Base-by-base conservation (phyloP, 2,329 filamentous ascomycete genomes). In the Didymella arachidicola region DNA sequence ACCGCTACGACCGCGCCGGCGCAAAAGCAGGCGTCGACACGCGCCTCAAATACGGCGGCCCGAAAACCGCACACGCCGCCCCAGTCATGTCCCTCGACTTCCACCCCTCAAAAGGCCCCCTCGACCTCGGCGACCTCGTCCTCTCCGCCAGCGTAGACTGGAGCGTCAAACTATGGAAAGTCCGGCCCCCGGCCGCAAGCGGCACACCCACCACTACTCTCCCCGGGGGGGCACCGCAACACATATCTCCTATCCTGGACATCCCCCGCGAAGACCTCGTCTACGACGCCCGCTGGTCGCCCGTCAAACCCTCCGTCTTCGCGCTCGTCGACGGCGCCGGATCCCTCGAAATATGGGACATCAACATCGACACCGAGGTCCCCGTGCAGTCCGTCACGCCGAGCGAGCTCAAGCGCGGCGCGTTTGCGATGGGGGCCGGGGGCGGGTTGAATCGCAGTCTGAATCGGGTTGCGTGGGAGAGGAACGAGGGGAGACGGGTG, bases 51-150 rank as follows among this genome's bases (percentile, higher is more conserved):
- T 99, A 99, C 80, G 87, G 87, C 65, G 94, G 93, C 22, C 22
- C 22, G 30, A 96, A 99, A 73, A 89, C 87, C 65, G 94, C 93
- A 32, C 95, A 99, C 74, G 89, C 92, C 14, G 95, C 93, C 3
- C 95, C 95, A 0, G 93, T 99, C 70, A 97, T 97, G 89, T 95
- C 91, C 6, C 89, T 97, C 12, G 90, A 95, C 75, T 99, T 98
- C 81, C 95, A 99, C 74, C 95, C 95, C 1, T 90, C 92, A 4
- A 88, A 91, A 52, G 96, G 95, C 1, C 93, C 93, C 2, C 89
- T 99, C 50, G 96, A 99, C 78, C 87, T 99, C 6, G 93, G 94
- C 27, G 96, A 99, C 72, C 82, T 99, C 6, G 92, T 98, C 59
- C 86, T 99, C 48, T 93, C 90, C n/a, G 91, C 92, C 4, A 94